Evolutionary conservation across 345 rosid genomes (phyloP), one percentile per base, ranked within the genome.

Genomic region (Bruguiera gymnorhiza): DNA sequence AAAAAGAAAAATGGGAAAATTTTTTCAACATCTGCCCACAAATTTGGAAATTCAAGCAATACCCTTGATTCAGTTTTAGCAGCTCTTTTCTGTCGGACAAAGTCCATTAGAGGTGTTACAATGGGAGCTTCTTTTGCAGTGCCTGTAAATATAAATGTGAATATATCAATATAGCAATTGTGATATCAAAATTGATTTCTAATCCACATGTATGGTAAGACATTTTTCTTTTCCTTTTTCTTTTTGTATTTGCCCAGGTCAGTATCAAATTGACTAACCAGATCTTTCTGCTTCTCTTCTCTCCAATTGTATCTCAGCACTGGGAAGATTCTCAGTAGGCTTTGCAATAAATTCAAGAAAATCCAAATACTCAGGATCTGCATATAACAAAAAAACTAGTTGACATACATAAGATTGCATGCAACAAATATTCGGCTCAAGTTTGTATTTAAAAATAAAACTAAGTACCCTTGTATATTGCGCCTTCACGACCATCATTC

Each of bases 281-380:
- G 86, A 74, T 83, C 84, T 79, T 73, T 89, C 96, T 18, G 86
- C 88, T 79, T 87, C 92, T 69, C 74, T 83, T 80, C 87, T 81
- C 70, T 89, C 92, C 80, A 89, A 61, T 73, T 87, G 96, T 75
- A 84, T 80, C 75, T 83, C 96, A 27, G 89, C 92, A 79, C 90
- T 89, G 20, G 90, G 90, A 74, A 84, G 92, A 76, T 86, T 87
- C 81, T 89, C 90, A 8, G 84, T 89, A 29, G 96, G 92, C 86
- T 83, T 87, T 8, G 87, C 78, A 75, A 89, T 83, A 76, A 67
- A 62, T 77, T 89, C 85, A 71, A 87, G 87, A 79, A 89, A 89
- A 82, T 89, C 92, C 86, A 87, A 51, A 79, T 89, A 89, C 75
- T 84, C 89, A 21, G 89, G 88, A 82, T 89, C 96, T 89, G 80